phyloP scores from a whole-genome alignment of 1,284 basidiomycete species.

The Ustilago lituana region DNA sequence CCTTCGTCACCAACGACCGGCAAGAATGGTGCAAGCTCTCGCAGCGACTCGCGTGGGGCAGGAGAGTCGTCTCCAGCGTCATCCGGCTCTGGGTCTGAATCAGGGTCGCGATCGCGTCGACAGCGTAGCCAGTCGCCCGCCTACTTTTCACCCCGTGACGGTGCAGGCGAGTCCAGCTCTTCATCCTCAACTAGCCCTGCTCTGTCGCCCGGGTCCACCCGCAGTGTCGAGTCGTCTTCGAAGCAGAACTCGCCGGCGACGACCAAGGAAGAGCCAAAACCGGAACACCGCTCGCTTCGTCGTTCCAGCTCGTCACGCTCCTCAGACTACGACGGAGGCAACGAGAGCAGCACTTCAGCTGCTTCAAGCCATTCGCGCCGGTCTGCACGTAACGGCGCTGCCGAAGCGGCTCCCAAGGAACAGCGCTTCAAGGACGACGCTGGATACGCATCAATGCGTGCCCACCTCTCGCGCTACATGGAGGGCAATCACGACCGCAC shows the following conservation, averaged over 20 bases:
- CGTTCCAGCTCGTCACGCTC: conserved; percentile 25
- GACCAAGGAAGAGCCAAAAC: conserved; percentile 12
- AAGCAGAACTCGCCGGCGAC: conserved; percentile 4
- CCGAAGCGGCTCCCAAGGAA: conserved; percentile 8
- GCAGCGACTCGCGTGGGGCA: neutral
- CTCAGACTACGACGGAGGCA: conserved; percentile 33
- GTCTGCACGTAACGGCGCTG: conserved; percentile 16
- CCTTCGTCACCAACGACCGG: conserved; percentile 1
- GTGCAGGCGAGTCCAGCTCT: conserved; percentile 31
- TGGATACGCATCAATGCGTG: conserved; percentile 35
- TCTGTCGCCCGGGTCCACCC: conserved; percentile 24
- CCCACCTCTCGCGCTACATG: conserved; percentile 45
- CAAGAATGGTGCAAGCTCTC: conserved; percentile 12
- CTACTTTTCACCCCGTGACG: conserved; percentile 41
- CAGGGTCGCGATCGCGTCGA: conserved; percentile 20
- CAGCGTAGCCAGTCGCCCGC: conserved; percentile 38
- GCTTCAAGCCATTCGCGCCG: conserved; percentile 38
- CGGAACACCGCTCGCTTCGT: conserved; percentile 13
- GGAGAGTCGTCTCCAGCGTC: conserved; percentile 9
- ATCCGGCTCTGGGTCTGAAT: conserved; percentile 30
- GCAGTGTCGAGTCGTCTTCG: conserved; percentile 7
- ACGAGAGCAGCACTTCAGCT: conserved; percentile 45
- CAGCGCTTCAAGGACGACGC: conserved; percentile 31
- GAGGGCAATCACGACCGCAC: conserved; percentile 21
- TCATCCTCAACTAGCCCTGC: conserved; percentile 38